These are phyloP conservation scores for Tolypocladium sp. DNA, from an alignment of 2,329 filamentous ascomycete genomes.

Conservation along the genomic window DNA sequence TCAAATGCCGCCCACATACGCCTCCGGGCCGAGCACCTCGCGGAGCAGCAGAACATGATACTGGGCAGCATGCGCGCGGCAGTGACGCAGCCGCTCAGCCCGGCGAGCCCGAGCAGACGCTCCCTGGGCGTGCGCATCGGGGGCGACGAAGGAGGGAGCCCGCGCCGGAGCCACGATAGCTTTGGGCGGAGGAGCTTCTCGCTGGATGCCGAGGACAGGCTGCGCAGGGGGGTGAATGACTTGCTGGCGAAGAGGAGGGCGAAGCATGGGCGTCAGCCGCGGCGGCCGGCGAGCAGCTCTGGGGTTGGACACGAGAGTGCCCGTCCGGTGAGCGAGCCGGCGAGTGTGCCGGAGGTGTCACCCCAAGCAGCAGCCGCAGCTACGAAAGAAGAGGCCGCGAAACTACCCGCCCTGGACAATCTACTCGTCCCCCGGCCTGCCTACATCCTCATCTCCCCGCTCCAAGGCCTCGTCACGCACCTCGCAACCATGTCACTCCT, in stretches of 20 bases:
- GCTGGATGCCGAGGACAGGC: slow-evolving; percentile 34
- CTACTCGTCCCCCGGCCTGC: slow-evolving; percentile 31
- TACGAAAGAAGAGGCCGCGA: slow-evolving; percentile 8
- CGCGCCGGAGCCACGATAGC: slow-evolving; percentile 29
- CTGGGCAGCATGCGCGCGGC: slow-evolving; percentile 26
- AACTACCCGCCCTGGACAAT: slow-evolving; percentile 20
- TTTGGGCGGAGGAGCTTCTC: slow-evolving; percentile 24
- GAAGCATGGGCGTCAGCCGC: slow-evolving; percentile 5
- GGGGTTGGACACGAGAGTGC: not conserved
- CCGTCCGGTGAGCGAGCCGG: not conserved
- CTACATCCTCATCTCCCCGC: slow-evolving; percentile 61
- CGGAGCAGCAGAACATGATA: slow-evolving; percentile 49
- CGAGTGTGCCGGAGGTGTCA: not conserved
- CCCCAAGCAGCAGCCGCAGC: not conserved
- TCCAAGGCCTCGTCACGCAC: slow-evolving; percentile 49
- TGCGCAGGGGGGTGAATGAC: slow-evolving; percentile 38
- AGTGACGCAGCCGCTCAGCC: slow-evolving; percentile 14
- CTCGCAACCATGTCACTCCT: slow-evolving; percentile 53
- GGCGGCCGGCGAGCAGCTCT: not conserved
- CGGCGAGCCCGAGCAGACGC: slow-evolving; percentile 12
- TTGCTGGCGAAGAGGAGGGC: slow-evolving; percentile 31
- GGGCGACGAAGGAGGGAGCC: slow-evolving; percentile 34
- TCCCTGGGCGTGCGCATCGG: slow-evolving; percentile 36
- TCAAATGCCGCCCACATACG: slow-evolving; percentile 61
- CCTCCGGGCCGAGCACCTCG: slow-evolving; percentile 58